Base-by-base conservation (phyloP, 345 rosid genomes). In the Excoecaria agallocha region DNA sequence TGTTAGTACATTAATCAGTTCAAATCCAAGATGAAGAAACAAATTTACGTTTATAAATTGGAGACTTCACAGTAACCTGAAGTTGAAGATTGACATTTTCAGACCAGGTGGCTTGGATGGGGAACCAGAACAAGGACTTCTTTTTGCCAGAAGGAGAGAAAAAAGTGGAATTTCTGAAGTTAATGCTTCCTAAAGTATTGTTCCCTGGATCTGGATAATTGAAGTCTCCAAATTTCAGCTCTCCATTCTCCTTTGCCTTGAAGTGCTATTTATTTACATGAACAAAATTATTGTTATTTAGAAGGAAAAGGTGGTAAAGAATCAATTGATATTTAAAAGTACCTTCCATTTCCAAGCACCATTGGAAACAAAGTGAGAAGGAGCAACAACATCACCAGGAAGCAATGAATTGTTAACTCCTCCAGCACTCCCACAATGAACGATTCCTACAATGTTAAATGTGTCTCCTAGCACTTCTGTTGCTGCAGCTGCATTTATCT, bases 341-440 rank as follows among this genome's bases (percentile, higher is more conserved):
- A 30, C 74, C 74, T 22, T 70, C 74, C 65, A 70, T 5, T 70
- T 12, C 38, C 16, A 19, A 70, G 49, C 13, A 39, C 52, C 64
- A 17, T n/a, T 38, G 54, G 10, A 43, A 19, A 52, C 74, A 57
- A 41, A 38, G 12, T 39, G 37, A 2, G 22, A 0, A 3, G 63
- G 64, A 4, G 52, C 50, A 70, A 5, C 12, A 54, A 70, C 65
- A 57, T 70, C 64, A 39, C 74, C 73, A 5, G n/a, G 38, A 0
- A 11, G 2, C 30, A 70, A 56, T 0, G 61, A 17, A 12, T 70
- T 30, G 38, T 70, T 45, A 52, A 70, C 63, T 0, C 37, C 16
- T 39, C 78, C 78, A 25, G 72, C 65, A 6, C 56, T 75, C 38
- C 78, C 78, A 50, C 30, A 75, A 24, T 67, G 56, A 52, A 68